phyloP scores from a whole-genome alignment of 805 yeast species.

The Jamesozyma rosinii region DNA sequence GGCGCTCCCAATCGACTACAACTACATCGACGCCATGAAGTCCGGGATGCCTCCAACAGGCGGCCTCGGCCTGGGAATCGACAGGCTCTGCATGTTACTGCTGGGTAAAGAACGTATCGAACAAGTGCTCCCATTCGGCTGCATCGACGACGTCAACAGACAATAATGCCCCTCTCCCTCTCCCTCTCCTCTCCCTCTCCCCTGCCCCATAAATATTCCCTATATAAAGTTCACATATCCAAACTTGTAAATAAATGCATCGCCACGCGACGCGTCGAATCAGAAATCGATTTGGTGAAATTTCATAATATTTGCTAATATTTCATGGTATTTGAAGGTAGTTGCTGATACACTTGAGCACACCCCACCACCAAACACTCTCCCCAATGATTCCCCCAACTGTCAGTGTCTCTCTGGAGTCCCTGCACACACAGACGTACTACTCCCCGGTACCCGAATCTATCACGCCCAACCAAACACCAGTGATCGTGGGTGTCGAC shows the following conservation, averaged over 20 bases:
- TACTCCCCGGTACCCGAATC: constrained; percentile 41
- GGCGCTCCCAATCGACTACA: constrained; percentile 45
- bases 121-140: constrained; percentile 67
- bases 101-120: constrained; percentile 60
- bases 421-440: constrained; percentile 38
- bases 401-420: constrained; percentile 15
- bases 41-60: constrained; percentile 97
- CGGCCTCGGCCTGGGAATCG: constrained; percentile 96
- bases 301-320: no score
- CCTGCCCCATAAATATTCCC: background rate
- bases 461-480: constrained; percentile 21
- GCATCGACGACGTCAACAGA: constrained; percentile 51
- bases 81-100: constrained; percentile 73
- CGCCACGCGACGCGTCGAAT: background rate
- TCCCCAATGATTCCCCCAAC: constrained; percentile 27
- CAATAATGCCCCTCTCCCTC: constrained; percentile 7
- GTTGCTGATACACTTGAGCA: no score
- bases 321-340: no score
- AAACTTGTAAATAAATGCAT: background rate
- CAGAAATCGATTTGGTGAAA: no score
- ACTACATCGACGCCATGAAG: constrained; percentile 68
- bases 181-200: no score
- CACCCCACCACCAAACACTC: no score
- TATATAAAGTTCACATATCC: background rate
- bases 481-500: constrained; percentile 74